Evolutionary conservation across 2,329 filamentous ascomycete species (phyloP).

Genomic region (Juglanconis oblonga): DNA sequence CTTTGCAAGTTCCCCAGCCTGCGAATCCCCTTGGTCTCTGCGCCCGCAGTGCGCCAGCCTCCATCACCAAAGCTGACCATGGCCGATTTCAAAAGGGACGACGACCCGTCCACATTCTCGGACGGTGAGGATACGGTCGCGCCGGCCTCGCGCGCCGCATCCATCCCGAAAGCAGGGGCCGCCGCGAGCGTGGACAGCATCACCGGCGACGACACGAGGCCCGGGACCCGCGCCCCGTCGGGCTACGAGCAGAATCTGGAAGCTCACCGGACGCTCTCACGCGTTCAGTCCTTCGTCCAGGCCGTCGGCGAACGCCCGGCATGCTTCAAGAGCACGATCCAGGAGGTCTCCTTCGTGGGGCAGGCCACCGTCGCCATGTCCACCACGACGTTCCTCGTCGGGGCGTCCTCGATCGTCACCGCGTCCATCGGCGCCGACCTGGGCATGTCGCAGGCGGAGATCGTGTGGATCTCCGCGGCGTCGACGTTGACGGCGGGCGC

Average conservation of each 20-base stretch:
- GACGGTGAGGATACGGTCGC: slow-evolving; percentile 2
- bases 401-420: slow-evolving; percentile 59
- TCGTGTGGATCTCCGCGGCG: slow-evolving; percentile 67
- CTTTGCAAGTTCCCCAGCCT: neutral
- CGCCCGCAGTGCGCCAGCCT: neutral
- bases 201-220: neutral
- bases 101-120: neutral
- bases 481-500: slow-evolving; percentile 60
- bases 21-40: neutral
- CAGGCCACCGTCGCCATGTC: slow-evolving; percentile 67
- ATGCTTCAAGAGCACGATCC: slow-evolving; percentile 60
- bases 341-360: slow-evolving; percentile 64
- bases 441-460: slow-evolving; percentile 61
- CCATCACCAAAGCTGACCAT: neutral
- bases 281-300: slow-evolving; percentile 19
- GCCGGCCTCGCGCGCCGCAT: neutral
- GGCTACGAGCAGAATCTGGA: neutral
- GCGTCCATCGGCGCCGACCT: slow-evolving; percentile 58
- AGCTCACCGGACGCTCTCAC: neutral
- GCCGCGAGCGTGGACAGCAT: neutral
- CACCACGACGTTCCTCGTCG: slow-evolving; percentile 57
- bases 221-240: neutral
- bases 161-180: neutral
- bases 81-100: neutral
- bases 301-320: slow-evolving; percentile 42